phyloP scores from a whole-genome alignment of 2,329 filamentous ascomycete species.

The Diplodia corticola region DNA sequence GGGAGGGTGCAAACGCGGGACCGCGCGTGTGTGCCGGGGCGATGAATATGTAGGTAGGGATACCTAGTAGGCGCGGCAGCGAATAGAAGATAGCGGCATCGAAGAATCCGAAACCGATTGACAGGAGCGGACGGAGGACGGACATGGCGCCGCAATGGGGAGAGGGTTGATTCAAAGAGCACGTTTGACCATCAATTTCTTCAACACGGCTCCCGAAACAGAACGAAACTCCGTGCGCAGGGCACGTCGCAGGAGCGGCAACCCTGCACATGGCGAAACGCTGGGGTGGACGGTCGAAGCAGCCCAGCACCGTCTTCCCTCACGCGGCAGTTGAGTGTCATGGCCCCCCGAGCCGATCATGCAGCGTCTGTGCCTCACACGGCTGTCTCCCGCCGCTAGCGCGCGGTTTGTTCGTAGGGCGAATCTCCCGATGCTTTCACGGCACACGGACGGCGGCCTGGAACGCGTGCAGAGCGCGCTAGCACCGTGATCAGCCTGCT shows the following conservation, averaged over 20 bases:
- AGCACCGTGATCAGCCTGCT: not conserved
- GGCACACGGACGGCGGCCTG: not conserved
- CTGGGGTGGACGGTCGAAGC: not conserved
- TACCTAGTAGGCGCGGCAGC: not conserved
- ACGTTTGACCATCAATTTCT: not conserved
- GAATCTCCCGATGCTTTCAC: not conserved
- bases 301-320: not conserved
- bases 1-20: not conserved
- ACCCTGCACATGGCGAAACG: slow-evolving; percentile 10
- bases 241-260: not conserved
- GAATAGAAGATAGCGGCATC: not conserved
- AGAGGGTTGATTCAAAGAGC: not conserved
- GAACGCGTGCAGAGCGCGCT: not conserved
- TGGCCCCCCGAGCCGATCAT: not conserved
- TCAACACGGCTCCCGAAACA: not conserved
- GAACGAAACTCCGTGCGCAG: not conserved
- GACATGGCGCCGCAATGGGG: not conserved
- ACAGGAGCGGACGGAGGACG: not conserved
- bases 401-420: slow-evolving; percentile 5
- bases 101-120: not conserved
- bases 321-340: not conserved
- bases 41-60: not conserved
- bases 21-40: not conserved
- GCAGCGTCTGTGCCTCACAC: not conserved
- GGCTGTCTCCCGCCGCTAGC: slow-evolving; percentile 16